Evolutionary conservation across 2,329 filamentous ascomycete species (phyloP), one percentile per base, ranked within the genome.

Genomic region (Decorospora gaudefroyi): DNA sequence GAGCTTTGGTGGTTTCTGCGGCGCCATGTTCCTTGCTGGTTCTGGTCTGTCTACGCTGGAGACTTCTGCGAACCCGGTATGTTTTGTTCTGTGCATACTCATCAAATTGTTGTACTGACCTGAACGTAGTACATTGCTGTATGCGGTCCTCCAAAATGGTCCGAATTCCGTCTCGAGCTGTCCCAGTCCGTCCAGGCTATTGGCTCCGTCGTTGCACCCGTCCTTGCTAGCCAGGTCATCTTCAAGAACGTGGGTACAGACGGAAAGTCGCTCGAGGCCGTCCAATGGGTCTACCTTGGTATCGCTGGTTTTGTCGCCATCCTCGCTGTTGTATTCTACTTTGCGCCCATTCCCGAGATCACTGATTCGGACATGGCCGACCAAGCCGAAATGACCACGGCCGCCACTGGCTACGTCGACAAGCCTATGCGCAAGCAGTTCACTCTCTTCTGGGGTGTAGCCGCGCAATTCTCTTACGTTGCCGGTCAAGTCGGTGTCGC

Each of bases 221-320:
- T 89, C 0, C 75, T 90, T 6, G 87, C 85, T 29, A 86, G 84
- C 1, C 84, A 85, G 47, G 85, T 86, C 43, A 87, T 90, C 71
- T 90, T 90, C 72, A 80, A 78, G 42, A 73, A 77, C 9, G 77
- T 87, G 6, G 79, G 81, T 33, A 75, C 81, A 39, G 74, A 79
- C 7, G 68, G 71, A 2, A 68, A 76, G 19, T 80, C 79, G 1
- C 76, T 93, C 3, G 76, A 77, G 53, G 83, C 84, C 42, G 87
- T 90, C 1, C 86, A 90, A 68, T 90, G 84, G 82, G 84, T 88
- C 0, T 93, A 93, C 57, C 78, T 93, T n/a, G 86, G 84, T 42
- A 86, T 92, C 49, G 88, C 84, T 3, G 74, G 79, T 61, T 90
- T 90, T 51, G 87, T 90, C 21, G 82, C 83, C 53, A 59, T 82